Evolutionary conservation across 2,329 filamentous ascomycete genomes (phyloP).

Genomic region (Diaporthe humulicola): DNA sequence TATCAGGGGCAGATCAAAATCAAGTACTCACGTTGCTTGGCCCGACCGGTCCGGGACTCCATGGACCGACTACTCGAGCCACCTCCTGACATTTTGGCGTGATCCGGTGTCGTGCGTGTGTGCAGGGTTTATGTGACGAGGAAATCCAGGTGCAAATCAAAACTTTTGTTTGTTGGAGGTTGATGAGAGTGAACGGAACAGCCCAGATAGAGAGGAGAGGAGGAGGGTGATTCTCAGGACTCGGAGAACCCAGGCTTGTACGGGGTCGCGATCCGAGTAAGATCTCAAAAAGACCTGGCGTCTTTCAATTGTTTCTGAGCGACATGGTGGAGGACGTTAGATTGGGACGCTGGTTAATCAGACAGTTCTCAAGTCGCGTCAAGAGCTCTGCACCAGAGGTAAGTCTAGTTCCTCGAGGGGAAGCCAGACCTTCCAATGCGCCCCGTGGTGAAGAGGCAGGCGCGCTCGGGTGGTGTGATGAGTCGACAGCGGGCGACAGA

Average conservation of each 20-base stretch:
- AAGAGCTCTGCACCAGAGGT: not conserved
- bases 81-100: constrained; percentile 38
- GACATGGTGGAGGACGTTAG: constrained; percentile 39
- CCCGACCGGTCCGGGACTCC: constrained; percentile 82
- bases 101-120: constrained; percentile 36
- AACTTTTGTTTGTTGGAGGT: not conserved
- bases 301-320: constrained; percentile 40
- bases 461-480: constrained; percentile 12
- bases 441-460: not conserved
- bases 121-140: constrained; percentile 44
- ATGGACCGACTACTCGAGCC: constrained; percentile 64
- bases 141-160: constrained; percentile 21
- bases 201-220: constrained; percentile 24
- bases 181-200: constrained; percentile 16
- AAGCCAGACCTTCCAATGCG: not conserved
- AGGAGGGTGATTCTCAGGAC: not conserved
- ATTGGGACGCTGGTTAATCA: constrained; percentile 29
- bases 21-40: constrained; percentile 82
- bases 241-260: constrained; percentile 24
- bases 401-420: not conserved
- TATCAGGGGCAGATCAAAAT: constrained; percentile 43
- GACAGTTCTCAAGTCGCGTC: constrained; percentile 12
- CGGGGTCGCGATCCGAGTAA: constrained; percentile 32
- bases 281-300: constrained; percentile 40
- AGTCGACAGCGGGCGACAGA: constrained; percentile 8